A percentile compares a stretch with the other conserved stretches of the same genome.
Evolutionary conservation across 805 yeast species (phyloP).

Genomic region (Kodamaea nitidulidarum): DNA sequence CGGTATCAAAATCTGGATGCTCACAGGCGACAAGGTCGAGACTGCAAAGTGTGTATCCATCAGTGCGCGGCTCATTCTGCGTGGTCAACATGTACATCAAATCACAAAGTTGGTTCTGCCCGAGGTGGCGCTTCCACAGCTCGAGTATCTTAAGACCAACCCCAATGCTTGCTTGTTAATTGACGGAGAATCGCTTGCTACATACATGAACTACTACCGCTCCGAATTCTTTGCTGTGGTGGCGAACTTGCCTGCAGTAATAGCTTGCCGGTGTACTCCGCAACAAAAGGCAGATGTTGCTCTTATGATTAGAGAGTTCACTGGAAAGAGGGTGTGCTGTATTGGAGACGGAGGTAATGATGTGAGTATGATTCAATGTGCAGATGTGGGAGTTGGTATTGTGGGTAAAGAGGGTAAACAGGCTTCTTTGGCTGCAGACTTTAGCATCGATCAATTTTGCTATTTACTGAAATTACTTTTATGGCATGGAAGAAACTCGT

Average conservation of each 20-base stretch:
- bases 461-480: slow-evolving; percentile 78
- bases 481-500: slow-evolving; percentile 98
- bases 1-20: slow-evolving; percentile 97
- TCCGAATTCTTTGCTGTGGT: slow-evolving; percentile 76
- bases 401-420: slow-evolving; percentile 98
- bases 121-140: slow-evolving; percentile 65
- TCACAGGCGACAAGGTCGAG: slow-evolving; percentile 98
- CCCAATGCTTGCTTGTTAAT: slow-evolving; percentile 72
- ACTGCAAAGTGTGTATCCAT: slow-evolving; percentile 97
- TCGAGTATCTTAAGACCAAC: slow-evolving; percentile 67
- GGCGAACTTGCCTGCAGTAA: slow-evolving; percentile 82
- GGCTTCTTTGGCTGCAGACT: slow-evolving; percentile 96
- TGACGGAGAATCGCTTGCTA: slow-evolving; percentile 87
- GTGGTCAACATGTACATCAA: slow-evolving; percentile 92
- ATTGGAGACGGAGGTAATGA: slow-evolving; percentile 99
- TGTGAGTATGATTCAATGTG: slow-evolving; percentile 97
- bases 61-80: slow-evolving; percentile 85
- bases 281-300: slow-evolving; percentile 98
- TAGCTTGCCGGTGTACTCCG: slow-evolving; percentile 97
- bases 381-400: slow-evolving; percentile 98
- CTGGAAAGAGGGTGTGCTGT: slow-evolving; percentile 91
- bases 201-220: slow-evolving; percentile 58
- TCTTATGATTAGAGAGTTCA: slow-evolving; percentile 63
- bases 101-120: slow-evolving; percentile 63
- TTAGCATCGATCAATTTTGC: slow-evolving; percentile 88